Evolutionary conservation across 140 eudicot species (phyloP).

Genomic region (Bidens hawaiensis): DNA sequence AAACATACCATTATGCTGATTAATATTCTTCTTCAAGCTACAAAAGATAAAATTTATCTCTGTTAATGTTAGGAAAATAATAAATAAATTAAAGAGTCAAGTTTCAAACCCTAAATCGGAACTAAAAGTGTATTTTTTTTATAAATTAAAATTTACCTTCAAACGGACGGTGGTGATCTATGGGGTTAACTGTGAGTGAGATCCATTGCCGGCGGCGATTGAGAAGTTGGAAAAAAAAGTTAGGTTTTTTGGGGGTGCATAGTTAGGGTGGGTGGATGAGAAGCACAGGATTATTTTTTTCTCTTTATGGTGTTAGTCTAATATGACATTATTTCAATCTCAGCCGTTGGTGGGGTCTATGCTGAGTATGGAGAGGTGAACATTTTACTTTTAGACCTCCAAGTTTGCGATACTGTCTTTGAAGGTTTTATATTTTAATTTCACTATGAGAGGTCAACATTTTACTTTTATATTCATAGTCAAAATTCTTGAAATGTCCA

Average conservation of each 20-base stretch:
- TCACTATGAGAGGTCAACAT: too few species aligned
- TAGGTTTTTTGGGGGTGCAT: slow-evolving; percentile 32
- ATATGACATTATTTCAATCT: background rate
- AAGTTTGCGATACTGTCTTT: too few species aligned
- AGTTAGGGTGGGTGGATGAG: slow-evolving; percentile 28
- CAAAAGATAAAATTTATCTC: slow-evolving; percentile 4
- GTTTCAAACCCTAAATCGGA: slow-evolving; percentile 6
- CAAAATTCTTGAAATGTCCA: too few species aligned
- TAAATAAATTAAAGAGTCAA: background rate
- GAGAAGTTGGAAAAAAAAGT: slow-evolving; percentile 7
- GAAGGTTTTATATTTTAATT: too few species aligned
- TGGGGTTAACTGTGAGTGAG: background rate
- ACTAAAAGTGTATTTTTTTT: background rate
- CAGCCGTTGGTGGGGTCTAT: slow-evolving; percentile 3
- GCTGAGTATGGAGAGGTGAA: background rate
- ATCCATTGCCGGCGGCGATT: slow-evolving; percentile 34
- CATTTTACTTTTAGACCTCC: too few species aligned
- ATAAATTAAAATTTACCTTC: slow-evolving; percentile 5
- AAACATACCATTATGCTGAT: slow-evolving; percentile 22
- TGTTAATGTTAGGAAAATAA: background rate
- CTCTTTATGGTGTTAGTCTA: slow-evolving; percentile 19
- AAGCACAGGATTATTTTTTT: slow-evolving; percentile 25
- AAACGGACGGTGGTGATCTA: background rate
- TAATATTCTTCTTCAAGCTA: slow-evolving; percentile 8
- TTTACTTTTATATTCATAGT: too few species aligned